Evolutionary conservation across 176 grass and related monocot species (phyloP).

Genomic region (Poa annua): DNA sequence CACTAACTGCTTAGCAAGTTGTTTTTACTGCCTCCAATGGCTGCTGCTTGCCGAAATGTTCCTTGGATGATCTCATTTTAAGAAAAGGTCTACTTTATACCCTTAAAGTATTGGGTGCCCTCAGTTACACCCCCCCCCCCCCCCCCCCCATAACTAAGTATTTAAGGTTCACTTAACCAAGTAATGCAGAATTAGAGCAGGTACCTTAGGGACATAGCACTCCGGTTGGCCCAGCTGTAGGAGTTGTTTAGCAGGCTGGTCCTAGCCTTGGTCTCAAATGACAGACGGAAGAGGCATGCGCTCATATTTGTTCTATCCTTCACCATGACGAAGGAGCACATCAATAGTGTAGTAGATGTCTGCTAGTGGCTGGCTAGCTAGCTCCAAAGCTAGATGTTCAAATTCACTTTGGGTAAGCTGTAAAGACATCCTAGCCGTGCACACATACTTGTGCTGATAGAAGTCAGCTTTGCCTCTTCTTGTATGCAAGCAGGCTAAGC

Average conservation of each 20-base stretch:
- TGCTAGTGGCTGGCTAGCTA: conserved; percentile 28
- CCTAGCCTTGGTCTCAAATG: conserved; percentile 61
- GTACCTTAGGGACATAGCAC: conserved; percentile 51
- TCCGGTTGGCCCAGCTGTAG: conserved; percentile 71
- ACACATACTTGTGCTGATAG: neutral
- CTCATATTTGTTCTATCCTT: neutral
- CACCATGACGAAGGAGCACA: conserved; percentile 43
- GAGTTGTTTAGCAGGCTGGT: conserved; percentile 51
- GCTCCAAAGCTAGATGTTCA: neutral
- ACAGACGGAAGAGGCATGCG: conserved; percentile 46
- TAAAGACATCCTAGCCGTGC: neutral
- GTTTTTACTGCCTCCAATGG: neutral
- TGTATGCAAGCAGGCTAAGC: neutral
- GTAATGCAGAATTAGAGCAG: conserved; percentile 3
- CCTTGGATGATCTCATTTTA: neutral
- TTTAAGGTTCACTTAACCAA: neutral
- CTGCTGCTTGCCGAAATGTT: neutral
- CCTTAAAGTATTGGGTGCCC: neutral
- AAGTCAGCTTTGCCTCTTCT: neutral
- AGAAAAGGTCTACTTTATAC: neutral
- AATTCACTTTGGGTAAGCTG: neutral
- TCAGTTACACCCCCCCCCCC: no score
- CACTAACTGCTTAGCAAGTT: conserved; percentile 5
- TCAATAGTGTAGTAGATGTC: conserved; percentile 59
- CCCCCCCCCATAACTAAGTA: neutral